Base-by-base conservation (phyloP, 805 yeast genomes). In the Lachancea cidri region DNA sequence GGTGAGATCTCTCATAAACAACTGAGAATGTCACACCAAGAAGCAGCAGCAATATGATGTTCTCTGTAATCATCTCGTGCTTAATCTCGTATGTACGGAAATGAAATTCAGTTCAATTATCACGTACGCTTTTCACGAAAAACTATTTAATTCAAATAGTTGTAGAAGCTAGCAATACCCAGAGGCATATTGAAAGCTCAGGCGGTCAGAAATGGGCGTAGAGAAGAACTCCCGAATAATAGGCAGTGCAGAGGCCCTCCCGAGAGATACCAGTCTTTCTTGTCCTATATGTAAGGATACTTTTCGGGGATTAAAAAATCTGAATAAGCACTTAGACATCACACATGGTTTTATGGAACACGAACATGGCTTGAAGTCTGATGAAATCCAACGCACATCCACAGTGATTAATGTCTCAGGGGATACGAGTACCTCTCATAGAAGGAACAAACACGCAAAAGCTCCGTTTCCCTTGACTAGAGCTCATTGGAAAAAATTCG, bases 271-370 rank as follows among this genome's bases (percentile, higher is more conserved):
- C n/a, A 8, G 7, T n/a, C 6, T 29, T 8, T 22, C 31, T 6
- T 86, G 95, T 53, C 95, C 95, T 1, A 80, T 86, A 1, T 86
- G 95, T 54, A 60, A 66, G 11, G 82, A 78, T 43, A 36, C 60
- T 1, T 78, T 83, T 81, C 60, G 75, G 5, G 70, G 74, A 4
- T 58, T 81, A 30, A 38, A 49, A 13, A 81, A 76, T 45, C 65
- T 86, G 42, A 84, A 84, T 57, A 67, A 70, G 33, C 96, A 86
- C 59, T 61, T 86, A 19, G 95, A 87, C 56, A 82, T 74, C 43
- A 74, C 62, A 6, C 96, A 86, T 56, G 63, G 67, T 1, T 62
- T 64, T 29, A 63, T 46, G 27, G 60, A 54, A 3, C 11, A 7
- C 11, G 27, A 22, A 22, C 27, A 22, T 29, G 32, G 16, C 16